These are phyloP conservation scores for Luffa aegyptiaca DNA, from an alignment of 306 rosid species.

Conservation along the genomic window DNA sequence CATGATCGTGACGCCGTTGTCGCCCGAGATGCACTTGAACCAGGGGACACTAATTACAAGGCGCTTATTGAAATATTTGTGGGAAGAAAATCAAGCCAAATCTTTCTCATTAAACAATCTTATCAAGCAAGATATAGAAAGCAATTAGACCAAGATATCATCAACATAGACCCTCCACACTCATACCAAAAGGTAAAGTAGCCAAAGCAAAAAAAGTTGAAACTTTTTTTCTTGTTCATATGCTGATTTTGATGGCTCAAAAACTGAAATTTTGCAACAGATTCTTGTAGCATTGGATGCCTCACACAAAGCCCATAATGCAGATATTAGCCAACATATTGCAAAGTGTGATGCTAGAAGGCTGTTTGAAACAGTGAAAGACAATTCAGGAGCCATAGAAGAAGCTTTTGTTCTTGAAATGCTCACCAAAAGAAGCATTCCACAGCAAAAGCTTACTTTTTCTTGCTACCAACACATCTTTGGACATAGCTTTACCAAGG, in stretches of 20 bases:
- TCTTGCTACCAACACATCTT: constrained; percentile 59
- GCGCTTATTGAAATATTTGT: constrained; percentile 52
- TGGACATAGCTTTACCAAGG: constrained; percentile 65
- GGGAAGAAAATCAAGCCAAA: constrained; percentile 65
- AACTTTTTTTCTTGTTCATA: background rate
- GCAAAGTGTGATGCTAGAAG: constrained; percentile 69
- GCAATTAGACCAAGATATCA: constrained; percentile 54
- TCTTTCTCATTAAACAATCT: constrained; percentile 47
- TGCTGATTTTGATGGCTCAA: background rate
- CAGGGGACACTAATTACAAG: constrained; percentile 31
- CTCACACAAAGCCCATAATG: constrained; percentile 66
- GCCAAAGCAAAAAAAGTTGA: background rate
- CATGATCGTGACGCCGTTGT: constrained; percentile 51
- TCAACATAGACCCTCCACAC: constrained; percentile 55
- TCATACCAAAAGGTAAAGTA: constrained; percentile 53
- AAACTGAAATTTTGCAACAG: constrained; percentile 21
- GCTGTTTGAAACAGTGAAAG: constrained; percentile 57
- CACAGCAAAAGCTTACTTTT: constrained; percentile 53
- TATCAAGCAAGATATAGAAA: constrained; percentile 41
- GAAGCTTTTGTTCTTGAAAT: constrained; percentile 58
- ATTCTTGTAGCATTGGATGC: constrained; percentile 61
- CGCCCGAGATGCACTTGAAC: constrained; percentile 41
- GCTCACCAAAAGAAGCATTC: constrained; percentile 65
- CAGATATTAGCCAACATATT: constrained; percentile 46
- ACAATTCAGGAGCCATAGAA: constrained; percentile 33